Evolutionary conservation across 169 alveolate genomes (phyloP).

Genomic region (Eimeria maxima): DNA sequence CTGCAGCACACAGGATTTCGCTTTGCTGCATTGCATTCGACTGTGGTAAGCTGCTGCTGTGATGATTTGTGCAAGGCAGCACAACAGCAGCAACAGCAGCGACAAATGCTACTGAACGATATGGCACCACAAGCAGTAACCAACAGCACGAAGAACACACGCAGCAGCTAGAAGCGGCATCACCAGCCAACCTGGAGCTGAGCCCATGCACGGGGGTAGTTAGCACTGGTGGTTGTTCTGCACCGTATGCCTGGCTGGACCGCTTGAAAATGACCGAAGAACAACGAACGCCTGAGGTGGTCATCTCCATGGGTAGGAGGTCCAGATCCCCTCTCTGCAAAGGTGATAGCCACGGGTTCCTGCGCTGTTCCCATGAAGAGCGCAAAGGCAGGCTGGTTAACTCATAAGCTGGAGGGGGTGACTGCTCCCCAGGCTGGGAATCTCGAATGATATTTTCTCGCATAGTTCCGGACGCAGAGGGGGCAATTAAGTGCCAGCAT

Average conservation of each 20-base stretch:
- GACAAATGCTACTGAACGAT: not conserved
- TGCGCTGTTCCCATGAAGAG: not conserved
- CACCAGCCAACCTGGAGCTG: constrained; percentile 4
- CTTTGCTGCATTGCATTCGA: not conserved
- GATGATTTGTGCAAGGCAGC: not conserved
- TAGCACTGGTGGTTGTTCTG: not conserved
- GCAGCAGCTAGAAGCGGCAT: not conserved
- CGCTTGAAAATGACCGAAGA: constrained; percentile 22
- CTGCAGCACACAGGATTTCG: not conserved
- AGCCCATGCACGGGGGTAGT: constrained; percentile 28
- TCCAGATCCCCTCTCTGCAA: constrained; percentile 14
- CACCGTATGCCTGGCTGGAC: constrained; percentile 24
- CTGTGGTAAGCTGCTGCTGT: not conserved
- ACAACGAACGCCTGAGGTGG: constrained; percentile 19
- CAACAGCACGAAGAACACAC: not conserved
- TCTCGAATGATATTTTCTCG: not conserved
- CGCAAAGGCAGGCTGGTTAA: constrained; percentile 9
- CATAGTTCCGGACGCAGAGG: not conserved
- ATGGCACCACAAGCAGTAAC: not conserved
- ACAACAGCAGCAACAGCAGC: not conserved
- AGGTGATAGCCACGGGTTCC: not conserved
- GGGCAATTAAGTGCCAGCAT: not conserved
- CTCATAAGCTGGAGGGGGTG: not conserved
- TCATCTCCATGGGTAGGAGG: constrained; percentile 1
- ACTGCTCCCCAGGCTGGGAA: not conserved